A percentile compares a stretch with the other conserved stretches of the same genome.
These are phyloP conservation scores for Lachnellula hyalina DNA, from an alignment of 2,329 filamentous ascomycete species.

Conservation along the genomic window DNA sequence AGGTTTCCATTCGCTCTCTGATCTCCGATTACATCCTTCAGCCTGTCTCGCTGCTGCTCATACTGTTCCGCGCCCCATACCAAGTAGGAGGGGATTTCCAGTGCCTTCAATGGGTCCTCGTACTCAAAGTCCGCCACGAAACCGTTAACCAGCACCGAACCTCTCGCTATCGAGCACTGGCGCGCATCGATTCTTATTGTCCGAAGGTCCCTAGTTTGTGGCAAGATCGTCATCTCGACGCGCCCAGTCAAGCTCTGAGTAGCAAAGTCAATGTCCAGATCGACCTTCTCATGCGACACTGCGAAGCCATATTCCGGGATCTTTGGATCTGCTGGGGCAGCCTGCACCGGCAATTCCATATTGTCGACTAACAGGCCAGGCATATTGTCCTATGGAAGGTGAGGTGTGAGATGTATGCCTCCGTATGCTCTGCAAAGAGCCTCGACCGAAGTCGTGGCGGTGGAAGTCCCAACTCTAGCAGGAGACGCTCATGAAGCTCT, in stretches of 20 bases:
- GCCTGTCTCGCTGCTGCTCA: constrained; percentile 65
- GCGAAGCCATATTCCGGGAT: constrained; percentile 34
- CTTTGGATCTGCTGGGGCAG: constrained; percentile 11
- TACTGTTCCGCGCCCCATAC: constrained; percentile 68
- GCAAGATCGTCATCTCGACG: constrained; percentile 69
- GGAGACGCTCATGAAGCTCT: neutral
- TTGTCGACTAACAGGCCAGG: constrained; percentile 22
- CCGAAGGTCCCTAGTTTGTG: constrained; percentile 50
- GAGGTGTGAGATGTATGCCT: neutral
- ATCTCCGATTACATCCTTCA: constrained; percentile 33
- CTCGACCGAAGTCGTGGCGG: constrained; percentile 17
- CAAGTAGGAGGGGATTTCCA: constrained; percentile 56
- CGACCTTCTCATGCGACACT: constrained; percentile 79
- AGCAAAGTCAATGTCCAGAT: constrained; percentile 83
- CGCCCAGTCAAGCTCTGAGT: constrained; percentile 69
- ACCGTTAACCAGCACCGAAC: constrained; percentile 46
- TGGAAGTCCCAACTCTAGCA: constrained; percentile 8
- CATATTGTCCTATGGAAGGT: constrained; percentile 12
- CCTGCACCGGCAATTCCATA: constrained; percentile 14
- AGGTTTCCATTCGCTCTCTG: constrained; percentile 50
- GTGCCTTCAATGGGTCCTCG: constrained; percentile 61
- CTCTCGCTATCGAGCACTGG: constrained; percentile 53
- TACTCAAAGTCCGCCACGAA: constrained; percentile 30
- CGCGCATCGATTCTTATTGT: constrained; percentile 57
- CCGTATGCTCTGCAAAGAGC: neutral